Evolutionary conservation across 164 flowering plant species (phyloP), one percentile per base, ranked within the genome.

Genomic region (Cinnamomum micranthum): DNA sequence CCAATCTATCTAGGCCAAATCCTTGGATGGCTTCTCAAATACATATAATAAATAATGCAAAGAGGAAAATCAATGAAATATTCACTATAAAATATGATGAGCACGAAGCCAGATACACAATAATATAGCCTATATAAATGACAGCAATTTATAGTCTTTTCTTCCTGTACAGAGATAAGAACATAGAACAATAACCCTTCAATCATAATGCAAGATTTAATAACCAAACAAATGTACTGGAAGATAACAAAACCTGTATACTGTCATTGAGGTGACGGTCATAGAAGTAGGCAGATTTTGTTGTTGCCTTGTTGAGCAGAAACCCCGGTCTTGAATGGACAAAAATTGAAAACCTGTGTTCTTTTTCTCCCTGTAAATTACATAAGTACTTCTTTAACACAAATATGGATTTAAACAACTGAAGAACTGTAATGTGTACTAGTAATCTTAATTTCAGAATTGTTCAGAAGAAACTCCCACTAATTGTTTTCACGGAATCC

Each of bases 271-370:
- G 75, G 79, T 94, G 97, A 22, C 95, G 93, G 74, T 84, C 83
- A 77, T 87, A 80, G 76, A 94, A 94, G 80, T 84, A 88, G 2
- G 68, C 73, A 15, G 97, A 94, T 86, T 84, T 88, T 55, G 98
- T 91, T 10, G 91, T 94, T 73, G 84, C 92, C 78, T 85, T 86
- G 83, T 79, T 94, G 77, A 94, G 82, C 60, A 92, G 59, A 85
- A 94, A 92, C 19, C 98, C 97, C 50, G 98, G 98, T 80, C 98
- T 90, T 59, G 98, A 88, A 77, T 94, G 97, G 75, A 92, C 90
- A 71, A 58, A 90, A 64, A 94, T 85, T 60, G 97, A 92, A 82
- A 91, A 91, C 50, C 68, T 87, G 60, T 71, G 75, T 74, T 88
- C 92, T 73, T 78, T 79, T 14, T 86, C 91, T 65, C 88, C 96